A percentile compares a stretch with the other conserved stretches of the same genome.
phyloP scores from a whole-genome alignment of 1,284 basidiomycete species.

The Pseudozyma hubeiensis region DNA sequence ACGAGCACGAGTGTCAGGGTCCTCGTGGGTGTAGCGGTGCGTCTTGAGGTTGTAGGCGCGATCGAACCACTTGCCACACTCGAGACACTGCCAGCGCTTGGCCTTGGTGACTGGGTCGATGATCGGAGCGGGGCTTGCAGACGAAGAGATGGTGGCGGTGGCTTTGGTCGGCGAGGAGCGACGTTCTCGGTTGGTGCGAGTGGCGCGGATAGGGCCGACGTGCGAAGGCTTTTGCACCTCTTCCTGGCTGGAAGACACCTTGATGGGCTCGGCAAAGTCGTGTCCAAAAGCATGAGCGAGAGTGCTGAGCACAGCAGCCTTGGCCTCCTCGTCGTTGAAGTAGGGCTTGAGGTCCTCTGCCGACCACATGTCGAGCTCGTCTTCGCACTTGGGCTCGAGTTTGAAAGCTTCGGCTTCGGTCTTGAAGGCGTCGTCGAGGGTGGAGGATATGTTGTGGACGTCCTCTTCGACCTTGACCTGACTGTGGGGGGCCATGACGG shows the following conservation, averaged over 20 bases:
- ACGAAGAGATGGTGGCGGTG: not conserved
- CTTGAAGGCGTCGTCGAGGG: slow-evolving; percentile 40
- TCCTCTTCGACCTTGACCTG: slow-evolving; percentile 43
- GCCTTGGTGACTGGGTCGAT: slow-evolving; percentile 33
- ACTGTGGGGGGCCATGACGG: slow-evolving; percentile 27
- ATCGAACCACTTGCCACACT: slow-evolving; percentile 58
- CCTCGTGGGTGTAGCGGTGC: slow-evolving; percentile 54
- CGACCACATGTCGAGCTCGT: slow-evolving; percentile 21
- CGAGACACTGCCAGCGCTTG: slow-evolving; percentile 56
- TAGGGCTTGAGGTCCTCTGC: slow-evolving; percentile 34
- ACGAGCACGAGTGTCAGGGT: slow-evolving; percentile 46
- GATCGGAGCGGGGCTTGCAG: slow-evolving; percentile 31
- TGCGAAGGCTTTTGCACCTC: slow-evolving; percentile 24
- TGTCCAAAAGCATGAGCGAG: slow-evolving; percentile 33
- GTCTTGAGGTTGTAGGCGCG: slow-evolving; percentile 64
- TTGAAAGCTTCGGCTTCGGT: slow-evolving; percentile 15
- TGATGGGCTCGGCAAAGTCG: slow-evolving; percentile 14
- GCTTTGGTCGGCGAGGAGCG: slow-evolving; percentile 37
- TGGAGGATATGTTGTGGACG: slow-evolving; percentile 11
- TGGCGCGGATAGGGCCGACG: slow-evolving; percentile 33
- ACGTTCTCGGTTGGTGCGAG: slow-evolving; percentile 22
- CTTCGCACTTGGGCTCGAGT: slow-evolving; percentile 22
- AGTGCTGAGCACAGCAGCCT: slow-evolving; percentile 26
- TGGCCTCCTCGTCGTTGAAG: slow-evolving; percentile 31
- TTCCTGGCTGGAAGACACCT: slow-evolving; percentile 7